A percentile compares a stretch with the other conserved stretches of the same genome.
Evolutionary conservation across 306 rosid genomes (phyloP).

Genomic region (Fragaria iinumae): DNA sequence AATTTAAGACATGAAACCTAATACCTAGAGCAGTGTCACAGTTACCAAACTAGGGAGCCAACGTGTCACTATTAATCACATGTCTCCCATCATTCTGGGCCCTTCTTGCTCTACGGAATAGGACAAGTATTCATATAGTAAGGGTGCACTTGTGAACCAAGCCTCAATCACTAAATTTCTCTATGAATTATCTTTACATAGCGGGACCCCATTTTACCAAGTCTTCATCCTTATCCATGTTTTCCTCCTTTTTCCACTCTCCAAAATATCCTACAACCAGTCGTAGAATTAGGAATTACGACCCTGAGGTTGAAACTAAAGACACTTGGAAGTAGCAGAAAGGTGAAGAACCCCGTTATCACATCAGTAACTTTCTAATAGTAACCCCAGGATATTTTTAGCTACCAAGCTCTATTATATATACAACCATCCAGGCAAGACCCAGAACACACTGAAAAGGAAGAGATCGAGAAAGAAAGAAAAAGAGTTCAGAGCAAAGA

Average conservation of each 20-base stretch:
- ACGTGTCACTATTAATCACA: slow-evolving; percentile 6
- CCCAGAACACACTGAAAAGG: not conserved
- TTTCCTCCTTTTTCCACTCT: slow-evolving; percentile 6
- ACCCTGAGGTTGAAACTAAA: not conserved
- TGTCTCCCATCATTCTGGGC: not conserved
- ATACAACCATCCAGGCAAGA: not conserved
- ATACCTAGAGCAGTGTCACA: too few species aligned
- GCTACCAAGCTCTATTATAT: slow-evolving; percentile 16
- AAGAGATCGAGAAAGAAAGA: not conserved
- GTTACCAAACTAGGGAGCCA: not conserved
- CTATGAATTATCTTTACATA: not conserved
- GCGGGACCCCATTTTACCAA: slow-evolving; percentile 36
- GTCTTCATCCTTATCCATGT: slow-evolving; percentile 57
- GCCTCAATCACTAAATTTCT: not conserved
- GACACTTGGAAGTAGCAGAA: slow-evolving; percentile 32
- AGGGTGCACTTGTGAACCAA: slow-evolving; percentile 23
- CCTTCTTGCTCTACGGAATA: slow-evolving; percentile 29
- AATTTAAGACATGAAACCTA: too few species aligned
- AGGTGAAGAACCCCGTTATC: not conserved
- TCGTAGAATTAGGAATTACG: not conserved
- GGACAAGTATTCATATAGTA: slow-evolving; percentile 28
- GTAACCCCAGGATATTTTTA: slow-evolving; percentile 34
- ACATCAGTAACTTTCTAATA: not conserved
- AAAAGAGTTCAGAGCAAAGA: slow-evolving; percentile 4
- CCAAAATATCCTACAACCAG: slow-evolving; percentile 14